Conservation (phyloP, 169 alveolate genomes). For the Eimeria tenella region DNA sequence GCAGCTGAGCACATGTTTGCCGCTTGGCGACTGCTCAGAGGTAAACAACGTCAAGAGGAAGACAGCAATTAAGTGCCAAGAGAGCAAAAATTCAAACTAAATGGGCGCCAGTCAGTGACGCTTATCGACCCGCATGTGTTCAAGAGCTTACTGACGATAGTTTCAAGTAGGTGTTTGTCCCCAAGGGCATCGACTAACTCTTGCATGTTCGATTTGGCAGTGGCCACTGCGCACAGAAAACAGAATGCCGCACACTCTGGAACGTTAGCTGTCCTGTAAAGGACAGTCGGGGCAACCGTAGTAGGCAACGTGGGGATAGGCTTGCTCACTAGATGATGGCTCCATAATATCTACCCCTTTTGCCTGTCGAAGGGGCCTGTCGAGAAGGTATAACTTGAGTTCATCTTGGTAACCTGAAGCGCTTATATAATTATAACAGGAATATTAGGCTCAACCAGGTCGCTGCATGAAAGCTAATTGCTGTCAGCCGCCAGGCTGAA, state of each 20-base stretch:
- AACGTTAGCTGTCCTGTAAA: background rate
- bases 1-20: slow-evolving; percentile 38
- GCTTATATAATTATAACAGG: background rate
- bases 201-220: slow-evolving; percentile 32
- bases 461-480: background rate
- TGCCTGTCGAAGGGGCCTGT: background rate
- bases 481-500: background rate
- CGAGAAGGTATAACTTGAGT: background rate
- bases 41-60: background rate
- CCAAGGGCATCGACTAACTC: slow-evolving; percentile 1
- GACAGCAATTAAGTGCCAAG: background rate
- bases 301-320: background rate
- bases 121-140: background rate
- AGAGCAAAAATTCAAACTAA: background rate
- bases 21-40: slow-evolving; percentile 23
- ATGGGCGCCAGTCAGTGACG: background rate
- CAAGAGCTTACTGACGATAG: slow-evolving; percentile 3
- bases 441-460: background rate
- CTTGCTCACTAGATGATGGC: slow-evolving; percentile 48
- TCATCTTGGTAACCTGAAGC: slow-evolving; percentile 42
- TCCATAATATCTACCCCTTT: slow-evolving; percentile 50
- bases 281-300: background rate
- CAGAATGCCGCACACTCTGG: background rate
- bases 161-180: slow-evolving; percentile 23
- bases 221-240: slow-evolving; percentile 43